These are phyloP conservation scores for Smallanthus sonchifolius DNA, from an alignment of 129 eudicot genomes.

Conservation along the genomic window DNA sequence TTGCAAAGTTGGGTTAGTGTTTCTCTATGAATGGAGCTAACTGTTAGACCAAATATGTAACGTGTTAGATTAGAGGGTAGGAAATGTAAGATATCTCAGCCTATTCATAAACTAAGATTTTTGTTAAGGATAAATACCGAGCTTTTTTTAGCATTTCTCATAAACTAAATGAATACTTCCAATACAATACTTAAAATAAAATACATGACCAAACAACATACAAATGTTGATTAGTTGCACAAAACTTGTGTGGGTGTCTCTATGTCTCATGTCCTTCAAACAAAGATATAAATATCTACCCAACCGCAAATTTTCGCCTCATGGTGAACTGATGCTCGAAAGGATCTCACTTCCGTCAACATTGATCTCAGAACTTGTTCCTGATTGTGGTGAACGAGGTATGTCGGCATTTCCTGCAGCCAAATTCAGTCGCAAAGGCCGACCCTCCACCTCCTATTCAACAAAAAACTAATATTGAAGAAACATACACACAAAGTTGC, in stretches of 20 bases:
- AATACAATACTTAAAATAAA: constrained; percentile 1
- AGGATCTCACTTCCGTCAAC: constrained; percentile 32
- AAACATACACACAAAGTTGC: background rate
- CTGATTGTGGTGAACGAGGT: constrained; percentile 23
- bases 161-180: background rate
- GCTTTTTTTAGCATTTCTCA: background rate
- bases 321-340: constrained; percentile 31
- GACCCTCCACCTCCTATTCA: constrained; percentile 69
- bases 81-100: no score
- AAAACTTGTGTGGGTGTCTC: constrained; percentile 4
- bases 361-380: constrained; percentile 24
- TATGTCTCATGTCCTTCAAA: background rate
- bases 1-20: no score
- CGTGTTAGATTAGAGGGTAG: no score
- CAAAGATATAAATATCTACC: background rate
- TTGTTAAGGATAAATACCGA: background rate
- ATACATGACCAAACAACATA: constrained; percentile 13
- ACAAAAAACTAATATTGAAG: background rate
- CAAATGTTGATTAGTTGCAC: constrained; percentile 6
- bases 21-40: no score
- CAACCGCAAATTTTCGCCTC: background rate
- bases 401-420: constrained; percentile 46
- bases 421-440: constrained; percentile 64
- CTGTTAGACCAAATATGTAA: no score
- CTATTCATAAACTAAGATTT: no score